phyloP scores from a whole-genome alignment of 129 eudicot species.

The Rutidosis leptorrhynchoides region DNA sequence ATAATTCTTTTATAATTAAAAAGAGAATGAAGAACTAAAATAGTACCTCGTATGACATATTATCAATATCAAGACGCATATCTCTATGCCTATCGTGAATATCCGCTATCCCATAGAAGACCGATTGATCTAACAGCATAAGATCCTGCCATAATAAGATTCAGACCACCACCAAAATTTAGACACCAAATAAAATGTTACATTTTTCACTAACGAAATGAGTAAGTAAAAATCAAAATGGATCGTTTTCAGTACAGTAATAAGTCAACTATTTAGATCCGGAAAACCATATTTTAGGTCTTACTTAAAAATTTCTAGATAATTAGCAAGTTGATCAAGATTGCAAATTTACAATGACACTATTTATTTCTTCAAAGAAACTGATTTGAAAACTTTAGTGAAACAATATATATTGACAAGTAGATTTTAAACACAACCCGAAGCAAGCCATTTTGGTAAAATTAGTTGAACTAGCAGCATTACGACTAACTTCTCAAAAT shows the following conservation, averaged over 20 bases:
- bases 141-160: constrained; percentile 50
- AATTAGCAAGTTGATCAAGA: neutral
- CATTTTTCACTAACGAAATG: neutral
- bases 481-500: neutral
- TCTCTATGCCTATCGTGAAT: constrained; percentile 74
- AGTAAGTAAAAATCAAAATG: neutral
- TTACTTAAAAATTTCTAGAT: neutral
- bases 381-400: too few species aligned
- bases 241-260: neutral
- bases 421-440: neutral
- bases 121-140: constrained; percentile 79
- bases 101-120: constrained; percentile 68
- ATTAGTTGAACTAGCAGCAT: neutral
- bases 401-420: too few species aligned
- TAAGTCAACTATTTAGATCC: neutral
- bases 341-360: neutral
- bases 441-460: neutral
- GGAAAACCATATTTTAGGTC: neutral
- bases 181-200: neutral
- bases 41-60: constrained; percentile 86
- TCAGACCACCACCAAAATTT: neutral
- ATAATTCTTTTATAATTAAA: neutral
- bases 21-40: neutral
- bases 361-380: neutral
- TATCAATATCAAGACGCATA: constrained; percentile 89